Percentiles rank a stretch among this genome's conserved stretches.
Conservation (phyloP, 768 basidiomycete species). For the Calocera cornea region DNA sequence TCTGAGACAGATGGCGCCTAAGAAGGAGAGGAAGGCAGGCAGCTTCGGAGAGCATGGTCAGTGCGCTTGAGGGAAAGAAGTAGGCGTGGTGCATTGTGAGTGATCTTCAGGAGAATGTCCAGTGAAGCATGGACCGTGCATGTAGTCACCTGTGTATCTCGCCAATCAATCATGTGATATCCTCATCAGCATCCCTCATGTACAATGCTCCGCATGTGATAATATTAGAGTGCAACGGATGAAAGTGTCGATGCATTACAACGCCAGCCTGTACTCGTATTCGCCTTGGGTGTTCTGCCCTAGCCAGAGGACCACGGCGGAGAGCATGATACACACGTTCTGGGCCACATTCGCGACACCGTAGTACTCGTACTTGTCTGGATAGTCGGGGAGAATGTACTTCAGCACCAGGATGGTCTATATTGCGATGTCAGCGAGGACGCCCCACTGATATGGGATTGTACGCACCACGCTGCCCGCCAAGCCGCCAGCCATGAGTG, state of each 20-base stretch:
- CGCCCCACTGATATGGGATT: neutral
- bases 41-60: no score
- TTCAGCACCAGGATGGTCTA: conserved; percentile 85
- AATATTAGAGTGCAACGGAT: neutral
- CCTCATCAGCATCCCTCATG: no score
- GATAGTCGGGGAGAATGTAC: conserved; percentile 62
- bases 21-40: no score
- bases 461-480: conserved; percentile 87
- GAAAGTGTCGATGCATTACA: conserved; percentile 26
- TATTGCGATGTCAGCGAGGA: neutral
- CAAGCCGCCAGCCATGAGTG: conserved; percentile 91
- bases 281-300: conserved; percentile 75
- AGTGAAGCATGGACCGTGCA: no score
- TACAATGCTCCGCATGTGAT: neutral
- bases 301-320: conserved; percentile 80
- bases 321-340: conserved; percentile 73
- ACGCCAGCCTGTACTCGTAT: conserved; percentile 83
- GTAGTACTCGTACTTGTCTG: conserved; percentile 71
- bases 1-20: no score
- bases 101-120: no score
- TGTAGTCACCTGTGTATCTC: no score
- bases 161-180: no score
- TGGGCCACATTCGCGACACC: conserved; percentile 94
- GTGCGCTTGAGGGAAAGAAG: no score
- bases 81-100: no score